Evolutionary conservation across 2,329 filamentous ascomycete genomes (phyloP).

Genomic region (Trichoderma sp.): DNA sequence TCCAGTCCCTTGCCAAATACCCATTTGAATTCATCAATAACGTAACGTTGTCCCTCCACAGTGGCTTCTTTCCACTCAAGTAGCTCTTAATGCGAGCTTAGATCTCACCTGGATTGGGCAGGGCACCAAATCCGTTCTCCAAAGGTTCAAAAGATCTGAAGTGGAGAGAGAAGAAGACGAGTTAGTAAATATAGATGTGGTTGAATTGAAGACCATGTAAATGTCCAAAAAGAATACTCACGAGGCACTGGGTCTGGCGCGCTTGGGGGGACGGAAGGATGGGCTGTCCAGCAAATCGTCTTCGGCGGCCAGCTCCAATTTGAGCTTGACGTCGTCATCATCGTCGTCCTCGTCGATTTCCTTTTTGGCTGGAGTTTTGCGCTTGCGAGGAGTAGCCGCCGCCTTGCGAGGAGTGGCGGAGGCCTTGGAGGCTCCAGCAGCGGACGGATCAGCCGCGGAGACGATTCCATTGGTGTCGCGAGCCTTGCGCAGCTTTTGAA

Average conservation of each 20-base stretch:
- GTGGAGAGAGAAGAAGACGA: neutral
- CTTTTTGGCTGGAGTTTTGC: constrained; percentile 38
- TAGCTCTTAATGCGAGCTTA: neutral
- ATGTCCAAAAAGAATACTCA: neutral
- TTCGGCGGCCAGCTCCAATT: constrained; percentile 34
- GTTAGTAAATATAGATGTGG: neutral
- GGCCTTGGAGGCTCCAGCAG: constrained; percentile 28
- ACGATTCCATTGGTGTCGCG: constrained; percentile 38
- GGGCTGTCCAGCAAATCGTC: constrained; percentile 17
- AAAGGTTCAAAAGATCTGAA: neutral
- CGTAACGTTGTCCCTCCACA: neutral
- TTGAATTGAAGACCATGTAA: neutral
- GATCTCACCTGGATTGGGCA: neutral
- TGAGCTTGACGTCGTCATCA: constrained; percentile 33
- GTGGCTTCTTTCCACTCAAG: neutral
- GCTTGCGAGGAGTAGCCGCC: constrained; percentile 36
- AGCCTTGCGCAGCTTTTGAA: constrained; percentile 49
- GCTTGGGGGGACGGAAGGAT: constrained; percentile 12
- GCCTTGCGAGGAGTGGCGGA: constrained; percentile 36
- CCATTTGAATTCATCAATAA: neutral
- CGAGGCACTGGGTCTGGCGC: constrained; percentile 34
- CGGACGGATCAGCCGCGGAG: constrained; percentile 29
- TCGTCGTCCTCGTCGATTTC: constrained; percentile 35
- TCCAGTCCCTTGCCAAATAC: neutral
- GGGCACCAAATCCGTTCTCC: neutral